Evolutionary conservation across 306 rosid species (phyloP).

Genomic region (Glycine latifolia): DNA sequence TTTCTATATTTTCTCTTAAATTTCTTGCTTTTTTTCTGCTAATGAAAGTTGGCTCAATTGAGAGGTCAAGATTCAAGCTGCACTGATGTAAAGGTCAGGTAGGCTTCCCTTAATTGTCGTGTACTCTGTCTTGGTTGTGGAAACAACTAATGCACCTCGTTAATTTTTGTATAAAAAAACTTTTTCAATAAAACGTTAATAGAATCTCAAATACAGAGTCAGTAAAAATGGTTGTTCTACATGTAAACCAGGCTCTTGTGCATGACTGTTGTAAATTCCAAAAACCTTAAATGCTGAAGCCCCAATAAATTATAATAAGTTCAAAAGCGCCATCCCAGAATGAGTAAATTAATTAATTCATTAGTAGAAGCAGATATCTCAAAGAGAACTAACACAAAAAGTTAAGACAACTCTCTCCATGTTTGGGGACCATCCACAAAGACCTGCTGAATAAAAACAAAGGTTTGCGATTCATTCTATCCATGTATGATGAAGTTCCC

Average conservation of each 20-base stretch:
- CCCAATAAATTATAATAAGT: conserved; percentile 26
- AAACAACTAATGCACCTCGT: conserved; percentile 9
- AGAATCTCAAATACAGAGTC: conserved; percentile 7
- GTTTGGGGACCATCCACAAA: not conserved
- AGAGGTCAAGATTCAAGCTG: not conserved
- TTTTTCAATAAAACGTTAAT: not conserved
- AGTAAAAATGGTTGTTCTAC: not conserved
- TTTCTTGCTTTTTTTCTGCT: not conserved
- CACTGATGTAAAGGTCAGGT: not conserved
- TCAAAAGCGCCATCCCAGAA: not conserved
- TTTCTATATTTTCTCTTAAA: not conserved
- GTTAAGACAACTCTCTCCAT: conserved; percentile 5
- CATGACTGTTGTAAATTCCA: conserved; percentile 25
- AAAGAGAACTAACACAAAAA: not conserved
- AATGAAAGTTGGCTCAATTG: conserved; percentile 9
- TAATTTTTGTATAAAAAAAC: conserved; percentile 20
- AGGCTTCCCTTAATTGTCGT: not conserved
- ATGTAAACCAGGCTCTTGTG: not conserved
- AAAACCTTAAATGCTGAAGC: conserved; percentile 3
- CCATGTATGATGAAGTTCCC: not conserved
- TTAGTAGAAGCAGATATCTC: not conserved
- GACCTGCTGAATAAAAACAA: not conserved
- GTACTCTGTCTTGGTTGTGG: not conserved
- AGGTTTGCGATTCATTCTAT: conserved; percentile 27
- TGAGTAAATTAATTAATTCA: conserved; percentile 16